Evolutionary conservation across 306 rosid genomes (phyloP), one percentile per base, ranked within the genome.

Genomic region (Acacia crassicarpa): DNA sequence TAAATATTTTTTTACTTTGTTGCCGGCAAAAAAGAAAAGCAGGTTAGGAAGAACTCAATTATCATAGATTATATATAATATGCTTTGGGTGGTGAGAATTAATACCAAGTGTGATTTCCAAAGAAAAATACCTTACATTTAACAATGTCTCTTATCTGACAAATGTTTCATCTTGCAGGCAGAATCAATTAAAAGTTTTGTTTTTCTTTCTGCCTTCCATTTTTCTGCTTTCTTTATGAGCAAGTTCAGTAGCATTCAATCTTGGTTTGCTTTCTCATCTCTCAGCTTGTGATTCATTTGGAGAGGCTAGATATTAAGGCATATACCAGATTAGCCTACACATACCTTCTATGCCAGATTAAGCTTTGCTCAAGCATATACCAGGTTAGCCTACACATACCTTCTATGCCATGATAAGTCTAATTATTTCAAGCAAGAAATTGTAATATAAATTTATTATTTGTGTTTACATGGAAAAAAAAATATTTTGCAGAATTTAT

Each of bases 1-100:
- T n/a, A n/a, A n/a, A n/a, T 83, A 15, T 3, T 67, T 74, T 11
- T 48, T 16, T 46, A 49, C 72, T 67, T 78, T 86, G 76, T 74
- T 78, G 77, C 38, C 32, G 61, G 27, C 33, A 41, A 73, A 83
- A 70, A 76, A 76, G 67, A 80, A 80, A 84, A 68, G 76, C 77
- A 48, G 17, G 83, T 75, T 81, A 45, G 32, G 49, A 46, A 65
- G 9, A 20, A 43, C 68, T 67, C 23, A 48, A 30, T 25, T 74
- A 62, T 40, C 72, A 19, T 10, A 22, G 65, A 30, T 58, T 3
- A 58, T 22, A 59, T 6, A 48, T n/a, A 22, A 41, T 51, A 44
- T 79, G 62, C 38, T 67, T 51, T 51, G 81, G 75, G 80, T 56
- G 32, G 7, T 75, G 32, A 51, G 71, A 66, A 41, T 74, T 79